Base-by-base conservation (phyloP, 225 moss, liverwort and hornwort genomes). In the Polytrichum commune region DNA sequence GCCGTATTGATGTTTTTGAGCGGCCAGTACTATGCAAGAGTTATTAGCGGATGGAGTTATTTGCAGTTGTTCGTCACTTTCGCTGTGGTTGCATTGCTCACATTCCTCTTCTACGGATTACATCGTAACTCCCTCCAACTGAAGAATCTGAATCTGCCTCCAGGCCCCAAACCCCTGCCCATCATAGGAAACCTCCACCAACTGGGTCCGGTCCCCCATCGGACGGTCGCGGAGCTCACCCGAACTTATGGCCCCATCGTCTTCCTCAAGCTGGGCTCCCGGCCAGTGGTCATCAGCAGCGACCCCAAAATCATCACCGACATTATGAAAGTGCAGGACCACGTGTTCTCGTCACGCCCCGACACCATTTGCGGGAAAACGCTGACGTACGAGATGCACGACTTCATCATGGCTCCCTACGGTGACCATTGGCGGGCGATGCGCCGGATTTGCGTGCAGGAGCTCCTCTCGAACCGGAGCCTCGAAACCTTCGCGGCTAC, bases 221-320 rank as follows among this genome's bases (percentile, higher is more conserved):
- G 4, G 4, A 27, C 64, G 1, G 26, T 64, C 0, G 24, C 63
- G 4, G 64, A 64, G 9, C 62, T 86, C 29, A 64, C 55, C 6
- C 19, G 75, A 28, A 86, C 79, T 62, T 86, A 73, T 24, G 82
- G 86, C 35, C 76, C 86, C 0, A 71, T 86, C 5, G 65, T 80
- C 56, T 86, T 58, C 60, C 82, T 82, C 29, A 63, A 67, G 19
- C 76, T 86, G 77, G 82, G 86, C 25, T 72, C 79, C 7, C 63
- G 27, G 8, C 71, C 71, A 2, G 75, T 71, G 29, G 77, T 82
- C 30, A 75, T 86, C 9, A 53, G 79, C 68, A 79, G 76, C 53
- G 65, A 73, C 66, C 65, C 74, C 54, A 65, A 79, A 29, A 60
- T 77, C 3, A 76, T 79, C 54, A 77, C 74, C 25, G 64, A 55